phyloP scores from a whole-genome alignment of 2,329 filamentous ascomycete genomes.

The Colletotrichum australisinense region DNA sequence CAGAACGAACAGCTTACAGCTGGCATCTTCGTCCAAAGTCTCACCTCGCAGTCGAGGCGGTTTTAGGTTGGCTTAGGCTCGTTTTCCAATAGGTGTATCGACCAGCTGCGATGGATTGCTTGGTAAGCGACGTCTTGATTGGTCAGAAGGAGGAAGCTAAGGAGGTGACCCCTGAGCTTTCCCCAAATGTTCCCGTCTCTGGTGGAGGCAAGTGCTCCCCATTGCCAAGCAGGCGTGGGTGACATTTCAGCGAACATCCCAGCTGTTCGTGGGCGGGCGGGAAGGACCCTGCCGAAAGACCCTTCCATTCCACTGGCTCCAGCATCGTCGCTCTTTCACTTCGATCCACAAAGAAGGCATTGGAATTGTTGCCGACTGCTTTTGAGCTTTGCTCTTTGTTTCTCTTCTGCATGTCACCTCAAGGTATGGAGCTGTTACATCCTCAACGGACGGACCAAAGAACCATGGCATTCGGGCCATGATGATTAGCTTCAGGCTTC shows the following conservation, averaged over 20 bases:
- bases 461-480: neutral
- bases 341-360: neutral
- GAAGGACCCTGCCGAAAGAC: neutral
- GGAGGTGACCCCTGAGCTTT: conserved; percentile 11
- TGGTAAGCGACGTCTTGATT: conserved; percentile 12
- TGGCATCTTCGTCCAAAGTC: conserved; percentile 16
- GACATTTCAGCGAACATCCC: neutral
- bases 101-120: conserved; percentile 3
- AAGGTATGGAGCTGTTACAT: neutral
- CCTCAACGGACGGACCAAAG: neutral
- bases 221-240: neutral
- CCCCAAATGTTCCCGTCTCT: neutral
- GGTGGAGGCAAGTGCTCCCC: neutral
- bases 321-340: neutral
- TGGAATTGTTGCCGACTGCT: neutral
- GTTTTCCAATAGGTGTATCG: neutral
- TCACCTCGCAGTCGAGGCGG: neutral
- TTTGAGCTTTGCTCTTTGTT: neutral
- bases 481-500: neutral
- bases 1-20: conserved; percentile 15
- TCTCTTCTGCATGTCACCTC: neutral
- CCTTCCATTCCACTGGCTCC: neutral
- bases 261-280: neutral
- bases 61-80: neutral
- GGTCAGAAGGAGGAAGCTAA: neutral